phyloP scores from a whole-genome alignment of 352 stramenopile species.

The Pythium rishiriense region DNA sequence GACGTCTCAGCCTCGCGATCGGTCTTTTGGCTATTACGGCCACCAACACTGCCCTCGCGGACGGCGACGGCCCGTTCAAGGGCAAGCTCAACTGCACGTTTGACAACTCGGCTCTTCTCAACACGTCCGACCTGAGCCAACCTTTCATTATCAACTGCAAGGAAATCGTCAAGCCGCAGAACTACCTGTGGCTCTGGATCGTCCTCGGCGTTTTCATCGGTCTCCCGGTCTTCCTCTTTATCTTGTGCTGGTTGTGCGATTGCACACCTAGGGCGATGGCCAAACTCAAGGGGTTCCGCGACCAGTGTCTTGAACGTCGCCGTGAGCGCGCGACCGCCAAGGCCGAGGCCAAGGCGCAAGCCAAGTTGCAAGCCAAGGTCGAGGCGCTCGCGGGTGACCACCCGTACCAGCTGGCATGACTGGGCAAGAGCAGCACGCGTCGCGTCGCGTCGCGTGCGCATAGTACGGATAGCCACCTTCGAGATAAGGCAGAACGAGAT shows the following conservation, averaged over 20 bases:
- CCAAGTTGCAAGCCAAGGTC: background rate
- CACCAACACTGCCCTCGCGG: too few relatives aligned
- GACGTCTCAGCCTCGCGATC: too few relatives aligned
- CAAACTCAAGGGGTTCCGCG: background rate
- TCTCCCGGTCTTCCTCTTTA: background rate
- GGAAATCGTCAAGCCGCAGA: background rate
- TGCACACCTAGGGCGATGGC: background rate
- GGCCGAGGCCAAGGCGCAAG: background rate
- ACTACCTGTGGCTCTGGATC: background rate
- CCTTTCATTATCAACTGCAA: background rate
- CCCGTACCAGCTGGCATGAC: too few relatives aligned
- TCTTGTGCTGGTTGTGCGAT: background rate
- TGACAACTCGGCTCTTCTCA: background rate
- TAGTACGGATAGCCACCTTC: too few relatives aligned
- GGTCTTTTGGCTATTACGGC: too few relatives aligned
- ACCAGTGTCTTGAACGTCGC: background rate
- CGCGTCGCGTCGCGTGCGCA: too few relatives aligned
- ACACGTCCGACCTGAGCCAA: background rate
- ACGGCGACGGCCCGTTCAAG: background rate
- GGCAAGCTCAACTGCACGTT: slow-evolving; percentile 1
- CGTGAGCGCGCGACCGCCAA: background rate
- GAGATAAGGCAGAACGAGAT: too few relatives aligned
- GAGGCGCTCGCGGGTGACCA: background rate
- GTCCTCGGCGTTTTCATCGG: background rate
- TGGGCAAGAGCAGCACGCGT: too few relatives aligned